Base-by-base conservation (phyloP, 495 filamentous ascomycete species). In the Lasiosphaeris hirsuta region DNA sequence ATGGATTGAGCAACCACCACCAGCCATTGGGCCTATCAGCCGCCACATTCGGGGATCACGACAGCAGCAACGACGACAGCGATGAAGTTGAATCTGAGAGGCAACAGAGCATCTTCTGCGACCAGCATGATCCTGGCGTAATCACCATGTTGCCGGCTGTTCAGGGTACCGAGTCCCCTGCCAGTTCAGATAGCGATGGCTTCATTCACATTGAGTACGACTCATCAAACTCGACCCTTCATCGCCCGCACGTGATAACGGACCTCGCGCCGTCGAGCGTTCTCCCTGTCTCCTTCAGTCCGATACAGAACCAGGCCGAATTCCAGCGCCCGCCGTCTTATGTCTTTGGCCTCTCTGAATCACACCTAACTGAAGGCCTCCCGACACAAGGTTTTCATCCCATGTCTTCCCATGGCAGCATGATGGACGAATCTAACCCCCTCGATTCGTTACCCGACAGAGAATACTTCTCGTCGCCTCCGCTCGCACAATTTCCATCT, bases 11-110 rank as follows among this genome's bases (percentile, higher is more conserved):
- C 51, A 65, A 67, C 48, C 72, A 61, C 54, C 53, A 60, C 43
- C 72, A 66, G 41, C 64, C 63, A 10, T 57, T 62, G 11, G 65
- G 69, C 35, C 63, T 73, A 44, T 77, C 74, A 3, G 71, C 72
- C 6, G 73, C 71, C 52, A 17, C 56, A 1, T 73, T 75, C 51
- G 69, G 69, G 23, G 47, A 64, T 10, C 51, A 59, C 17, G 62
- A 57, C 54, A 51, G 40, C 50, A 63, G 63, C 15, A 61, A 71
- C 15, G 63, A 63, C 19, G 64, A 59, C 4, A 54, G 39, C 47
- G 58, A 64, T n/a, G 13, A 57, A 41, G 38, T 23, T 9, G 33
- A 49, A 19, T 56, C 57, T 33, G 59, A 60, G 4, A 14, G 30
- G 40, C 56, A 60, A 13, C 58, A 37, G 19, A 57, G 38, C 34